These are phyloP conservation scores for Pleurozium schreberi DNA, from an alignment of 225 moss, liverwort and hornwort genomes.

Conservation along the genomic window DNA sequence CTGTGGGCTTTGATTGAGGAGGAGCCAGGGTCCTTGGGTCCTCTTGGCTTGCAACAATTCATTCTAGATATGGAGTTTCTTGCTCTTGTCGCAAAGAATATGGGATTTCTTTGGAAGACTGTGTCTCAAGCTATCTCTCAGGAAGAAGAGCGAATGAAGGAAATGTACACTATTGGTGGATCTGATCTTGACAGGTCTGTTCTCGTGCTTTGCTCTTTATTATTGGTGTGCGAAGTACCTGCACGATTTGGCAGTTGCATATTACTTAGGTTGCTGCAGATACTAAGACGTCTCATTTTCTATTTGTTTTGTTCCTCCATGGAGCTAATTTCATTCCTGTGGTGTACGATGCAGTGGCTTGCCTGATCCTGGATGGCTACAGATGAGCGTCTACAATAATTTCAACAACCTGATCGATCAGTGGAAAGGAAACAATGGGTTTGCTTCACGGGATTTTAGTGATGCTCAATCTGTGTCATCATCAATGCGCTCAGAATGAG, in stretches of 20 bases:
- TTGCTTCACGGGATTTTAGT: slow-evolving; percentile 22
- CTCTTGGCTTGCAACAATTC: slow-evolving; percentile 68
- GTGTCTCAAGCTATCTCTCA: slow-evolving; percentile 63
- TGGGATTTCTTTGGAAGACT: slow-evolving; percentile 68
- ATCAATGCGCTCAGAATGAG: slow-evolving; percentile 59
- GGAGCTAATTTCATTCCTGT: background rate
- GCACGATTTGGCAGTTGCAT: background rate
- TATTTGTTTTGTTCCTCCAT: background rate
- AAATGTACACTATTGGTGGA: slow-evolving; percentile 56
- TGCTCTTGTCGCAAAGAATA: slow-evolving; percentile 57
- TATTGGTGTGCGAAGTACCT: background rate
- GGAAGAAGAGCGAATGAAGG: slow-evolving; percentile 61
- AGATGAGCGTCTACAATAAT: slow-evolving; percentile 47
- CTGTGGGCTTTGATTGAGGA: slow-evolving; percentile 73
- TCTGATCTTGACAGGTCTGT: slow-evolving; percentile 65
- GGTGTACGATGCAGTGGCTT: slow-evolving; percentile 32
- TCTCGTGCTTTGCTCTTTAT: background rate
- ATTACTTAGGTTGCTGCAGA: background rate
- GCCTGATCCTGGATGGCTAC: slow-evolving; percentile 80
- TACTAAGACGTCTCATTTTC: background rate
- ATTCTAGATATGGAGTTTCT: slow-evolving; percentile 91
- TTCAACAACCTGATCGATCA: slow-evolving; percentile 47
- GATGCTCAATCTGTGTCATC: slow-evolving; percentile 82
- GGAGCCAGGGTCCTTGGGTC: slow-evolving; percentile 51
- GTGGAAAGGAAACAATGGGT: slow-evolving; percentile 32